Percentiles rank a stretch among this genome's conserved stretches.
These are phyloP conservation scores for Fusarium sp. DNA, from an alignment of 2,329 filamentous ascomycete species.

Conservation along the genomic window DNA sequence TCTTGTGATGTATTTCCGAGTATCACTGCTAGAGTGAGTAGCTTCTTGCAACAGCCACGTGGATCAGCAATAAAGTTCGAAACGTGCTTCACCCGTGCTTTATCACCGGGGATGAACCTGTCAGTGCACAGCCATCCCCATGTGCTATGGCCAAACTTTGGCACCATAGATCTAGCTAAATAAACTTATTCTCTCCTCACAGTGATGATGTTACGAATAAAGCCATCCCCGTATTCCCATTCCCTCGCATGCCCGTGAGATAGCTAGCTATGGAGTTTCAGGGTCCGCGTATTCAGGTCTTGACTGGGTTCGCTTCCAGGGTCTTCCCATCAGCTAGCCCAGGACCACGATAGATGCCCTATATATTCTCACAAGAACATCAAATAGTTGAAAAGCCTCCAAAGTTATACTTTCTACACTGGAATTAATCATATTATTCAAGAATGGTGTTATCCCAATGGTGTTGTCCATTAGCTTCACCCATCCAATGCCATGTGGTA, in stretches of 20 bases:
- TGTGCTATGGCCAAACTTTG: not conserved
- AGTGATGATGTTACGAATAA: not conserved
- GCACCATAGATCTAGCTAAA: not conserved
- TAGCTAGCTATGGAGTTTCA: not conserved
- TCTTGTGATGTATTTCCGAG: too few species aligned
- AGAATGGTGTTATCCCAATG: not conserved
- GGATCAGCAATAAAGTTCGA: not conserved
- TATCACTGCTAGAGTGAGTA: too few species aligned
- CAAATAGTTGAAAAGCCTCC: not conserved
- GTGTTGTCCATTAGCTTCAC: not conserved
- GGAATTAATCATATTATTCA: not conserved
- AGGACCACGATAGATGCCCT: not conserved
- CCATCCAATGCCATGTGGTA: not conserved
- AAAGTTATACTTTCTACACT: not conserved
- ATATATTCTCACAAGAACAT: not conserved
- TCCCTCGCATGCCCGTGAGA: not conserved
- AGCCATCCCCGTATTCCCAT: not conserved
- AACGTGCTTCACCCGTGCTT: not conserved
- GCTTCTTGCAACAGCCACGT: not conserved
- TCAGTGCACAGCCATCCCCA: not conserved
- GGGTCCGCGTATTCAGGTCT: not conserved
- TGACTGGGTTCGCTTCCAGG: not conserved
- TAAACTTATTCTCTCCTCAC: not conserved
- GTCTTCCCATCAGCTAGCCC: not conserved
- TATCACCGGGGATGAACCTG: not conserved